Base-by-base conservation (phyloP, 2,329 filamentous ascomycete genomes). In the Metarhizium robertsii region DNA sequence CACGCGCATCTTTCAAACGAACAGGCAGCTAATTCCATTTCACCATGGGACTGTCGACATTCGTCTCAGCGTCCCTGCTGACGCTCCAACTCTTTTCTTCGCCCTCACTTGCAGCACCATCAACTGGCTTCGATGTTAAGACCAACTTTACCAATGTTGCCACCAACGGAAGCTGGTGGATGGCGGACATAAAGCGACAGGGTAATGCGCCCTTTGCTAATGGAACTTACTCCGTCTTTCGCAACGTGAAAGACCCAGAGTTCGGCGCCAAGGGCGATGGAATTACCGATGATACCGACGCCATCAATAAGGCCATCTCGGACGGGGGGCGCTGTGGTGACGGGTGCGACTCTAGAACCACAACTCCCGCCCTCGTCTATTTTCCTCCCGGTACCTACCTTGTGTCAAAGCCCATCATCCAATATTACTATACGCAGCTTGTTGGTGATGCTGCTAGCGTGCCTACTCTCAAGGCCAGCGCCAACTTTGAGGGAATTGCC, bases 341-440 rank as follows among this genome's bases (percentile, higher is more conserved):
- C 60, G 83, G 84, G 59, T 97, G 92, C 67, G 88, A 94, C 67
- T 95, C 90, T 2, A 83, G 81, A 36, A 97, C 92, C 3, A 81
- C 81, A n/a, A 83, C 84, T 1, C 92, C 92, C 0, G 92, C 90
- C 30, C 75, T 97, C 14, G 84, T 97, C 53, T 97, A 95, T 76
- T 95, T 97, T 76, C 92, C 91, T 43, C 78, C 89, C 11, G 92
- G 92, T 61, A 95, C 85, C 55, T 97, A 96, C 67, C 66, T 88
- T 18, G 85, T 97, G 63, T 90, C 84, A 67, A 80, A 77, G 65
- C 89, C 92, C 25, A 83, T 97, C 61, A 73, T 91, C 53, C 87
- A 91, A 69, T 87, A 86, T 71, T 97, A 97, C 78, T 96, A 96
- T 76, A 95, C 92, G 10, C 91, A 96, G 69, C 83, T 97, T 59